A percentile compares a stretch with the other conserved stretches of the same genome.
These are phyloP conservation scores for Kurtzmaniella fragi DNA, from an alignment of 805 yeast genomes.

Conservation along the genomic window DNA sequence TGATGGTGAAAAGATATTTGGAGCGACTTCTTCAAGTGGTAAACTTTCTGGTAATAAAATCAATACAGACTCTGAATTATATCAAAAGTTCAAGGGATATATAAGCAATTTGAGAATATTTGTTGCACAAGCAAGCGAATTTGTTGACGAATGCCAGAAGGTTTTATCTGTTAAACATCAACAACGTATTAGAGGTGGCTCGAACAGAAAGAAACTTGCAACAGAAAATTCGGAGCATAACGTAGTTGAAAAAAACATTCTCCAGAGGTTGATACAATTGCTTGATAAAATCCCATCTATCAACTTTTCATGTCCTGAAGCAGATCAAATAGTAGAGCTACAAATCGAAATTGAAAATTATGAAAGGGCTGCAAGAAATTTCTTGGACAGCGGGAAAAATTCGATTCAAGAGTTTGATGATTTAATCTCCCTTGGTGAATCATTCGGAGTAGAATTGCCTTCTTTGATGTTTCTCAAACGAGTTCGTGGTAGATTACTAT, in stretches of 20 bases:
- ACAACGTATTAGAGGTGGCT: constrained; percentile 40
- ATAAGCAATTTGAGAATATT: constrained; percentile 33
- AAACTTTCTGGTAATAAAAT: constrained; percentile 1
- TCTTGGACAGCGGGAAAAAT: constrained; percentile 29
- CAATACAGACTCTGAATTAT: constrained; percentile 1
- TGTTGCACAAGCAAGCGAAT: constrained; percentile 41
- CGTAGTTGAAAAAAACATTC: constrained; percentile 9
- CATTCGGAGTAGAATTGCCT: constrained; percentile 54
- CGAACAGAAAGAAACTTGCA: neutral
- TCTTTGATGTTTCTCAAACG: constrained; percentile 36
- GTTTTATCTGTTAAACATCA: constrained; percentile 49
- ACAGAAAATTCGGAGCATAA: constrained; percentile 10
- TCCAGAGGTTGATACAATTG: constrained; percentile 32
- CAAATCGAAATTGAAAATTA: constrained; percentile 48
- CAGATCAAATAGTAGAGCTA: constrained; percentile 53
- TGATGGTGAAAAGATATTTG: constrained; percentile 54
- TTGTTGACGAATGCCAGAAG: constrained; percentile 53
- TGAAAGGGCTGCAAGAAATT: constrained; percentile 40
- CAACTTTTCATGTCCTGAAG: constrained; percentile 52
- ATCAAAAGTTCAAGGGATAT: constrained; percentile 13
- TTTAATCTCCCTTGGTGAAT: constrained; percentile 52
- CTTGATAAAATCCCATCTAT: constrained; percentile 44
- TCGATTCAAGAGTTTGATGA: constrained; percentile 44
- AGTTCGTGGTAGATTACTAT: constrained; percentile 27
- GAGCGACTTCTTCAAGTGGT: constrained; percentile 26